These are phyloP conservation scores for Ambispora gerdemannii DNA, from an alignment of 192 early-diverging fungal genomes.

Conservation along the genomic window DNA sequence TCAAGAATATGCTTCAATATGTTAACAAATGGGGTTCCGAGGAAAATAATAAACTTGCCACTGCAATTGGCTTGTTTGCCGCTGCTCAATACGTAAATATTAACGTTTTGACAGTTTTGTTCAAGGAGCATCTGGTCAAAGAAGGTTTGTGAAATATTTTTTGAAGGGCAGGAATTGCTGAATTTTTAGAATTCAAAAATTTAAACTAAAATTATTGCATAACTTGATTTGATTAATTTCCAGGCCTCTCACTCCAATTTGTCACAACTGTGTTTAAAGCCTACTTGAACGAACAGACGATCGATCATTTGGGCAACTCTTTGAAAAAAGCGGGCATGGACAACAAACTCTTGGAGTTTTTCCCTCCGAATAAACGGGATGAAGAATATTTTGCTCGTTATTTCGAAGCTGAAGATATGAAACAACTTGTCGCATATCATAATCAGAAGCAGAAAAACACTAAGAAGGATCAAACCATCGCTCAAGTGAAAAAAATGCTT, in stretches of 20 bases:
- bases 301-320: conserved; percentile 71
- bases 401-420: conserved; percentile 91
- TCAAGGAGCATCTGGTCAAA: conserved; percentile 94
- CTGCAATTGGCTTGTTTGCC: conserved; percentile 71
- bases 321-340: conserved; percentile 73
- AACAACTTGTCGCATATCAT: conserved; percentile 79
- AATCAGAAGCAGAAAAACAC: conserved; percentile 66
- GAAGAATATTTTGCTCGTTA: conserved; percentile 86
- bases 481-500: conserved; percentile 58
- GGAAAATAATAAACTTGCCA: conserved; percentile 78
- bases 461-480: conserved; percentile 64
- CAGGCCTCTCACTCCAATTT: conserved; percentile 79
- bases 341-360: conserved; percentile 78
- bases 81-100: conserved; percentile 65
- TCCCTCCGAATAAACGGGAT: conserved; percentile 87
- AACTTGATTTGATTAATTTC: background rate
- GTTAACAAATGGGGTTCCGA: conserved; percentile 83
- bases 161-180: too few species aligned
- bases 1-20: conserved; percentile 81
- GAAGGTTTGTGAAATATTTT: conserved; percentile 59
- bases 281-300: conserved; percentile 70
- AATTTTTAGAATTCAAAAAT: too few species aligned
- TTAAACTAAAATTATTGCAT: too few species aligned
- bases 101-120: conserved; percentile 68
- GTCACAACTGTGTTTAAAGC: conserved; percentile 78